Evolutionary conservation across 768 basidiomycete genomes (phyloP).

Genomic region (Agrocybe pediades): DNA sequence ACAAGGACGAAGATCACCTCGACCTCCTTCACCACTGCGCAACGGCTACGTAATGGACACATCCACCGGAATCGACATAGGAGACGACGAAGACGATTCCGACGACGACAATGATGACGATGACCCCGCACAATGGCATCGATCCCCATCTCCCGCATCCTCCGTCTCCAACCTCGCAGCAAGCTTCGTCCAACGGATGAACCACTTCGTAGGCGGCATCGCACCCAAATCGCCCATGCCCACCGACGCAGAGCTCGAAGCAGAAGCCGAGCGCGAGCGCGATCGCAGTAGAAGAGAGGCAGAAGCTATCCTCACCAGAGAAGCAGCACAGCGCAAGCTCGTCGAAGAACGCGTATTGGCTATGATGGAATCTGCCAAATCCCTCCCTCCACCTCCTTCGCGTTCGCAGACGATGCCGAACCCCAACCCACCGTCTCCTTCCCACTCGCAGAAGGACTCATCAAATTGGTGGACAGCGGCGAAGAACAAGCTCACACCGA

Average conservation of each 20-base stretch:
- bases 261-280: slow-evolving; percentile 76
- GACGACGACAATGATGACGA: slow-evolving; percentile 46
- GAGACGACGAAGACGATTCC: slow-evolving; percentile 32
- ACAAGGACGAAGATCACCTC: slow-evolving; percentile 36
- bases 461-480: slow-evolving; percentile 74
- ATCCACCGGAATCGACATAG: slow-evolving; percentile 48
- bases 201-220: slow-evolving; percentile 60
- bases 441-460: slow-evolving; percentile 68
- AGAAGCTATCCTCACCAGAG: slow-evolving; percentile 70
- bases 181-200: slow-evolving; percentile 75
- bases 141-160: slow-evolving; percentile 64
- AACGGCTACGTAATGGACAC: slow-evolving; percentile 61
- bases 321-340: slow-evolving; percentile 66
- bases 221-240: slow-evolving; percentile 48
- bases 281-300: slow-evolving; percentile 77
- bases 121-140: slow-evolving; percentile 35
- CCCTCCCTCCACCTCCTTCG: slow-evolving; percentile 60
- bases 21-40: slow-evolving; percentile 75
- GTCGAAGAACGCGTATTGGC: slow-evolving; percentile 77
- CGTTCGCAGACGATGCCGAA: slow-evolving; percentile 54
- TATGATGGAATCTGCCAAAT: slow-evolving; percentile 60
- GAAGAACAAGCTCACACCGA: slow-evolving; percentile 76
- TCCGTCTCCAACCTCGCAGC: slow-evolving; percentile 76
- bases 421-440: slow-evolving; percentile 59
- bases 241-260: slow-evolving; percentile 80